Evolutionary conservation across 2,329 filamentous ascomycete species (phyloP).

Genomic region (Paecilomyces sp.): DNA sequence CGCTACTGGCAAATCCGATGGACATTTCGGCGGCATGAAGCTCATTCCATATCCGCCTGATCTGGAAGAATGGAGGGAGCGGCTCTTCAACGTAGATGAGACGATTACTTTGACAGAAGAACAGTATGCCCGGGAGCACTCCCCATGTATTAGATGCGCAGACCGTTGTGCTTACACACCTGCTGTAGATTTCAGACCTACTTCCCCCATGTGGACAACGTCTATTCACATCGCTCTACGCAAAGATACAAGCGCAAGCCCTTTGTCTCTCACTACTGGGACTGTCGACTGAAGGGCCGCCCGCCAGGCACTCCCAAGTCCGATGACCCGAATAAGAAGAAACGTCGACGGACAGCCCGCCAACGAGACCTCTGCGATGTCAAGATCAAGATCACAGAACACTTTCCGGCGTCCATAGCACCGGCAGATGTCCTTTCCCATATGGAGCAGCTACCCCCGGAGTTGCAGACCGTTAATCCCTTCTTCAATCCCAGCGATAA

Average conservation of each 20-base stretch:
- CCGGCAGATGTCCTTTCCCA: slow-evolving; percentile 4
- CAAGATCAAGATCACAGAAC: slow-evolving; percentile 80
- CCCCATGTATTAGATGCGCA: slow-evolving; percentile 1
- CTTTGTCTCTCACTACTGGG: slow-evolving; percentile 80
- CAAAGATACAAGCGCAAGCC: slow-evolving; percentile 74
- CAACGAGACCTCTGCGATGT: slow-evolving; percentile 76
- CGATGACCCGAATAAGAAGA: slow-evolving; percentile 73
- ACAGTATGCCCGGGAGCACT: slow-evolving; percentile 46
- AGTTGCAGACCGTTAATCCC: slow-evolving; percentile 15
- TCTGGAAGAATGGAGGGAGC: slow-evolving; percentile 62
- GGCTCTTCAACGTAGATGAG: slow-evolving; percentile 68
- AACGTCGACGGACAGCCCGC: slow-evolving; percentile 67
- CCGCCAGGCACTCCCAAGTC: slow-evolving; percentile 74
- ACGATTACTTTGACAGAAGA: slow-evolving; percentile 66
- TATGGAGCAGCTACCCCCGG: slow-evolving; percentile 12
- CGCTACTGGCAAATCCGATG: slow-evolving; percentile 7
- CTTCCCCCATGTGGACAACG: slow-evolving; percentile 76
- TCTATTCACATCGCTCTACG: slow-evolving; percentile 77
- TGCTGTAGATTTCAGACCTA: slow-evolving; percentile 63
- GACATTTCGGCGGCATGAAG: slow-evolving; percentile 35
- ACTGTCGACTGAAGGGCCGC: slow-evolving; percentile 72
- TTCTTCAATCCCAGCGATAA: slow-evolving; percentile 11
- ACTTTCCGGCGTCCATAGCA: slow-evolving; percentile 50
- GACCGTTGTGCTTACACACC: slow-evolving; percentile 6
- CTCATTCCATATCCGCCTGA: slow-evolving; percentile 61